A percentile compares a stretch with the other conserved stretches of the same genome.
phyloP scores from a whole-genome alignment of 2,329 filamentous ascomycete species.

The Stagonosporopsis tanaceti region DNA sequence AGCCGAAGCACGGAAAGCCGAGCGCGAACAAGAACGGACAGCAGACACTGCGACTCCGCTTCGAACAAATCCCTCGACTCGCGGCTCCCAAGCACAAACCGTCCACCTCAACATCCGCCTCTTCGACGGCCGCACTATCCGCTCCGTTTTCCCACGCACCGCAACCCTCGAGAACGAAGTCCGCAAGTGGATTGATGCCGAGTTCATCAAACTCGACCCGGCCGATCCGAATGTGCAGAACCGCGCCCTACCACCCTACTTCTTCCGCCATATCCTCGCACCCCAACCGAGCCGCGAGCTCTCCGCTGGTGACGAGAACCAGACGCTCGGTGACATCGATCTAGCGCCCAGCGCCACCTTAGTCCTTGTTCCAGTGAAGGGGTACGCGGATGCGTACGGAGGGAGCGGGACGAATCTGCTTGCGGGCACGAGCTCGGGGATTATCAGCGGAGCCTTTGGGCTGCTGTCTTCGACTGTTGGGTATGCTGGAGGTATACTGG shows the following conservation, averaged over 20 bases:
- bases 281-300: conserved; percentile 79
- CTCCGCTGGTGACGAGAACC: conserved; percentile 75
- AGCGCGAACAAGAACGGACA: conserved; percentile 38
- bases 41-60: conserved; percentile 10
- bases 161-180: conserved; percentile 72
- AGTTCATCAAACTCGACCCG: conserved; percentile 36
- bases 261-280: conserved; percentile 82
- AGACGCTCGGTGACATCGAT: conserved; percentile 72
- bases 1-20: conserved; percentile 46
- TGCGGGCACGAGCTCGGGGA: conserved; percentile 41
- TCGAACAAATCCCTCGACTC: conserved; percentile 27
- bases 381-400: conserved; percentile 67
- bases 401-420: conserved; percentile 40
- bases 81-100: conserved; percentile 40
- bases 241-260: conserved; percentile 67
- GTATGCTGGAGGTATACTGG: conserved; percentile 43
- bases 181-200: conserved; percentile 75
- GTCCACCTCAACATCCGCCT: conserved; percentile 75
- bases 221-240: conserved; percentile 34
- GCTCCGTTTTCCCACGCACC: conserved; percentile 72
- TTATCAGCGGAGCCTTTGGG: conserved; percentile 46
- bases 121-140: conserved; percentile 83
- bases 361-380: conserved; percentile 76
- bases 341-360: conserved; percentile 82
- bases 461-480: conserved; percentile 47